Base-by-base conservation (phyloP, 2,329 filamentous ascomycete species). In the Ceratocystis colombiana region DNA sequence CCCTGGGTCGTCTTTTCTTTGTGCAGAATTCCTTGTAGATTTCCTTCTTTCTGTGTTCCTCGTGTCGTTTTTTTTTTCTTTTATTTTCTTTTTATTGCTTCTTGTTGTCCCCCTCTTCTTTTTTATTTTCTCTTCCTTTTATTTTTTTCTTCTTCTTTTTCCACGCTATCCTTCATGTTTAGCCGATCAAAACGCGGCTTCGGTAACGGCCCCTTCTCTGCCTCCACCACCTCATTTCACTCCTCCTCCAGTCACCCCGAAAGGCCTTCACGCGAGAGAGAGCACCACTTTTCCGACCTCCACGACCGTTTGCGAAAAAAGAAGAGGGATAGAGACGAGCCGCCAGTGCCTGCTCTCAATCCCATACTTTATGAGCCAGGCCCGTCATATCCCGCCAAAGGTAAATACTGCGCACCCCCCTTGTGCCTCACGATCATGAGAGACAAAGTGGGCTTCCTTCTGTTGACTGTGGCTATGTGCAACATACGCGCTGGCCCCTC, bases 341-440 rank as follows among this genome's bases (percentile, higher is more conserved):
- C 37, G 33, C 28, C 57, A 2, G 57, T 53, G 33, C 46, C 64
- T 20, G 64, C 46, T n/a, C 46, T 66, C 22, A 66, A 46, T 53
- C 64, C 64, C 22, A 46, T 62, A 30, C 15, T 66, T n/a, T 66
- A 66, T 37, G 64, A 66, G 61, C 45, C 64, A 8, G 64, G 64
- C 17, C 46, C 57, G 12, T 62, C 57, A 28, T 66, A 55, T 55
- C 57, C 64, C n/a, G 57, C 64, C 25, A 66, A 62, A 50, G 59
- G 64, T 66, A 57, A 25, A 59, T 66, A 17, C 25, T 48, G 7
- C 64, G 5, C 45, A 45, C 15, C 3, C 30, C 48, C 61, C 22
- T 28, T 20, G 46, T 50, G 33, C 33, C 10, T 37, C 8, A 12
- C 33, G 33, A 37, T 37, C 33, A 37, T 37, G 2, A 37, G 8